Base-by-base conservation (phyloP, 202 grass and related monocot species). In the Cymbopogon flexuosus region DNA sequence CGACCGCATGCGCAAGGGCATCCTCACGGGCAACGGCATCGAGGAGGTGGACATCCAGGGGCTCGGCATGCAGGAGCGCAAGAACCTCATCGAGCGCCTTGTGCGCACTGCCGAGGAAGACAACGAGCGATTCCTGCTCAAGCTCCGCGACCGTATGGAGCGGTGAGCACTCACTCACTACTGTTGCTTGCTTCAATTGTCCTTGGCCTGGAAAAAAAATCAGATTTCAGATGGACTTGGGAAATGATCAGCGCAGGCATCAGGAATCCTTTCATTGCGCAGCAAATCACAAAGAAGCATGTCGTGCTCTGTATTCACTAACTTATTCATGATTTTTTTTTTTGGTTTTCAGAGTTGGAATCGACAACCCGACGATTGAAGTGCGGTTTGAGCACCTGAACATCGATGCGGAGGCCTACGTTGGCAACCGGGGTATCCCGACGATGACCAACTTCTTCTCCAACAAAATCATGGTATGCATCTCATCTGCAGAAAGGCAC, bases 401-500 rank as follows among this genome's bases (percentile, higher is more conserved):
- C 35, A 87, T 93, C 37, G 92, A 94, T 21, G 95, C 95, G 0
- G 86, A 98, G 57, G 90, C 95, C 1, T 92, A 94, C 13, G 84
- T 98, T 1, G 95, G 95, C 33, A 81, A 93, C 45, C 72, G 92
- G 3, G 95, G 90, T 12, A 27, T 98, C 70, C 95, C 95, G 0
- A 94, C 95, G 0, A 91, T 98, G 81, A 93, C 84, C 84, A 98
- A 98, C 51, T 94, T 84, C 88, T 94, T 94, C 90, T 86, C 86
- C 68, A 98, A 98, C 79, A 94, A 87, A 80, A 54, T 98, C 43
- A 91, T 93, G 88, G 95, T 94, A 90, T 12, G 71, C 13, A 21
- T 37, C 57, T 37, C 52, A 22, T 23, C 19, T 23, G 19, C 19
- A 10, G 19, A 9, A 36, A 36, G 19, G 62, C 10, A 22, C 31